Base-by-base conservation (phyloP, 805 yeast genomes). In the Kodamaea kaohsiungensis region DNA sequence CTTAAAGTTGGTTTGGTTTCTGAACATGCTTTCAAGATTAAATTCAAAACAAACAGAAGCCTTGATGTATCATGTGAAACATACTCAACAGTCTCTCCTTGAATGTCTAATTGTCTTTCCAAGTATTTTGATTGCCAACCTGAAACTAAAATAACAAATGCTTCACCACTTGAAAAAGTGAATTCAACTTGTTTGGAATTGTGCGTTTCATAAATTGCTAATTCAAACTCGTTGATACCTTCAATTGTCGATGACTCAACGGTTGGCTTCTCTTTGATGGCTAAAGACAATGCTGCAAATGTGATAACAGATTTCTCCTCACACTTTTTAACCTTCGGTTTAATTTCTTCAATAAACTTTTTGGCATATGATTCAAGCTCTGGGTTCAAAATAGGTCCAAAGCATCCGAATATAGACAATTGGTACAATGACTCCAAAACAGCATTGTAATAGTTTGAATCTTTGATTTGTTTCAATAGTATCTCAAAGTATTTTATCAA, bases 141-240 rank as follows among this genome's bases (percentile, higher is more conserved):
- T 16, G 84, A 79, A 0, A 89, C 86, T 4, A 88, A 62, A 12
- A 89, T 75, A 22, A 89, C 77, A 16, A 92, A 69, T 0, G 96
- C 91, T 65, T 93, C 98, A 51, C 98, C 98, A 47, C 86, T 79
- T 0, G 91, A 78, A 59, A 93, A 90, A 17, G 87, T 70, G 49
- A 76, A 82, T 56, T 93, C 98, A n/a, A 84, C 75, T 56, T 88
- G 90, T 57, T 88, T 90, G 0, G 91, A 80, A 3, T 65, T 66
- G 64, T 87, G 85, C 0, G 88, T 78, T 2, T 81, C 86, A 60
- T 78, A 84, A 1, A 91, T 61, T 1, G 68, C 59, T 7, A 74
- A 65, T 46, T 86, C 81, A 53, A 73, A 75, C 1, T 60, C 62
- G 0, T 63, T 56, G 3, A 22, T 30, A 56, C 57, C 2, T 46